phyloP scores from a whole-genome alignment of 345 rosid genomes.

The Schrenkiella parvula region DNA sequence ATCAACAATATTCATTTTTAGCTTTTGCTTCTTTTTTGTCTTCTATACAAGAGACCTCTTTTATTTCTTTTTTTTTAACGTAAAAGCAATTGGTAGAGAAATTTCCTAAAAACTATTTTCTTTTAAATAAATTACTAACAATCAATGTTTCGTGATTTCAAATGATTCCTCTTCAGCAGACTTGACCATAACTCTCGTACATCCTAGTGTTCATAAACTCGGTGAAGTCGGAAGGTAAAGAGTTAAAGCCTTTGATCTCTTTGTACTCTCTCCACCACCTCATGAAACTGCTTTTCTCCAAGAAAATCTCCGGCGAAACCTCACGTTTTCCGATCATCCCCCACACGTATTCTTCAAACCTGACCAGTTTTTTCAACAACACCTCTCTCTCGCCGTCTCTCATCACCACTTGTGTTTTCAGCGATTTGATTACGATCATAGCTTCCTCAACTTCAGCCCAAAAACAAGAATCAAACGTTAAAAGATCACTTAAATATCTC shows the following conservation, averaged over 20 bases:
- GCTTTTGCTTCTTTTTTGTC: too few species aligned
- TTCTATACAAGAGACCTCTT: too few species aligned
- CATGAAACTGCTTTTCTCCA: conserved; percentile 57
- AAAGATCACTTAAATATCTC: conserved; percentile 20
- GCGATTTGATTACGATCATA: conserved; percentile 19
- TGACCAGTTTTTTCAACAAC: neutral
- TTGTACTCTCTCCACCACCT: conserved; percentile 59
- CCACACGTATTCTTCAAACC: conserved; percentile 48
- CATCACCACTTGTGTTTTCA: neutral
- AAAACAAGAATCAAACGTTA: conserved; percentile 72
- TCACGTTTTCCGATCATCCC: conserved; percentile 36
- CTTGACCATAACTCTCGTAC: conserved; percentile 32
- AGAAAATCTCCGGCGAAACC: conserved; percentile 67
- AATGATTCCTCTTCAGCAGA: neutral
- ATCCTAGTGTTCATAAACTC: conserved; percentile 36
- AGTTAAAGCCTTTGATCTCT: conserved; percentile 8
- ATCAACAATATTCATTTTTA: too few species aligned
- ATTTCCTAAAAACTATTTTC: too few species aligned
- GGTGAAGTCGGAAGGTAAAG: conserved; percentile 29
- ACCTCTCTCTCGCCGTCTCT: conserved; percentile 1
- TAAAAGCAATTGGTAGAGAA: too few species aligned
- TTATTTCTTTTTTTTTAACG: too few species aligned
- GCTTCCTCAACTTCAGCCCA: conserved; percentile 89
- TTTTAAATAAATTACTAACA: too few species aligned
- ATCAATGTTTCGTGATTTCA: too few species aligned